Evolutionary conservation across 2,329 filamentous ascomycete species (phyloP).

Genomic region (Trichoderma endophyticum): DNA sequence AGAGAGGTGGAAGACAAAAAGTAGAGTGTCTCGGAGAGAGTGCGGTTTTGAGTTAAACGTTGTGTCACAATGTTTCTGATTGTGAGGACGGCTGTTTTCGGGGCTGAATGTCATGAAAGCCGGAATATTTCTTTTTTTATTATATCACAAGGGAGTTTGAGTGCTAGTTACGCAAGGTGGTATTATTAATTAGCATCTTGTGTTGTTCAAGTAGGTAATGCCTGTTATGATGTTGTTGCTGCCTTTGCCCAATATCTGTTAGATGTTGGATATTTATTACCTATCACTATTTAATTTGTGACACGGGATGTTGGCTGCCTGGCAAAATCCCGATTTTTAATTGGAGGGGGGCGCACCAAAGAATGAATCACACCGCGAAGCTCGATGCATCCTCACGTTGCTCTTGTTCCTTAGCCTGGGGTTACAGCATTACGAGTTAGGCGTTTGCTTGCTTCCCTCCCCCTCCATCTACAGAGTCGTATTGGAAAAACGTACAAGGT

Average conservation of each 20-base stretch:
- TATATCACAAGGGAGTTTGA: background rate
- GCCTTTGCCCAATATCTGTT: background rate
- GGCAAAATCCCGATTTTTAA: background rate
- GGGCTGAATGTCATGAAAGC: background rate
- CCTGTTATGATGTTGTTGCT: background rate
- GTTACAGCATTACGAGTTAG: background rate
- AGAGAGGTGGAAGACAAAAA: background rate
- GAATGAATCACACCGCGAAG: slow-evolving; percentile 3
- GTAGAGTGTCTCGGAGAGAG: background rate
- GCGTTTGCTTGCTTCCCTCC: background rate
- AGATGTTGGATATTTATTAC: background rate
- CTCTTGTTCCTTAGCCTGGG: background rate
- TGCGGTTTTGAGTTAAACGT: background rate
- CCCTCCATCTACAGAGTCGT: background rate
- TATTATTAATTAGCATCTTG: background rate
- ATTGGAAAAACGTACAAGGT: background rate
- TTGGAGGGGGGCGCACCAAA: background rate
- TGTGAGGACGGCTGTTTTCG: background rate
- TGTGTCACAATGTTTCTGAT: background rate
- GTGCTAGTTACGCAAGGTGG: background rate
- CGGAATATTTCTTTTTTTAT: background rate
- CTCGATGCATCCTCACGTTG: background rate
- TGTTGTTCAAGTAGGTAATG: background rate
- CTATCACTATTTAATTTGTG: background rate
- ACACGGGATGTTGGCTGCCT: background rate